Evolutionary conservation across 2,329 filamentous ascomycete species (phyloP).

Genomic region (Botrytis fragariae): DNA sequence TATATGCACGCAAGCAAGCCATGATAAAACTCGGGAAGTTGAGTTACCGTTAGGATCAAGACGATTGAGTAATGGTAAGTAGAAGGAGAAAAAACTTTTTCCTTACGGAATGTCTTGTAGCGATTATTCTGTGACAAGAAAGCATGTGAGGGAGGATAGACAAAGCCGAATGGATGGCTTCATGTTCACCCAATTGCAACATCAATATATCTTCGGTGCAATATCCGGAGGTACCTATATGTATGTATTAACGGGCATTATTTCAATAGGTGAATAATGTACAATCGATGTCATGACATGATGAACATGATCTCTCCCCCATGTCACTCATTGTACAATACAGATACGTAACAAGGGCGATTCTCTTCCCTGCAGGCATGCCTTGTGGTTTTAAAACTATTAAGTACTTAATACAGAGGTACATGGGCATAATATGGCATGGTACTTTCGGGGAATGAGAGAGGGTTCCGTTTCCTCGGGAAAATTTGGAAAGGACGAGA

Average conservation of each 20-base stretch:
- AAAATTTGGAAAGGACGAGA: not conserved
- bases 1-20: not conserved
- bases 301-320: not conserved
- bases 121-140: not conserved
- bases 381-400: not conserved
- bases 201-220: conserved; percentile 12
- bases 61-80: not conserved
- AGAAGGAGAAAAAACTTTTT: not conserved
- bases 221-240: conserved; percentile 8
- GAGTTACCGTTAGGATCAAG: not conserved
- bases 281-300: not conserved
- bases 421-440: not conserved
- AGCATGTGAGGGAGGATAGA: not conserved
- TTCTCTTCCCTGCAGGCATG: not conserved
- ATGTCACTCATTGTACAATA: not conserved
- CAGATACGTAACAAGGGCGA: not conserved
- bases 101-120: not conserved
- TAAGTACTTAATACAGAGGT: not conserved
- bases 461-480: conserved; percentile 16
- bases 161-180: not conserved
- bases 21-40: not conserved
- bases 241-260: not conserved
- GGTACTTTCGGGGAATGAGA: not conserved
- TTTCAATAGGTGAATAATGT: not conserved
- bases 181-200: conserved; percentile 9